phyloP scores from a whole-genome alignment of 2,329 filamentous ascomycete genomes.

The Zelopaecilomyces penicillatus region DNA sequence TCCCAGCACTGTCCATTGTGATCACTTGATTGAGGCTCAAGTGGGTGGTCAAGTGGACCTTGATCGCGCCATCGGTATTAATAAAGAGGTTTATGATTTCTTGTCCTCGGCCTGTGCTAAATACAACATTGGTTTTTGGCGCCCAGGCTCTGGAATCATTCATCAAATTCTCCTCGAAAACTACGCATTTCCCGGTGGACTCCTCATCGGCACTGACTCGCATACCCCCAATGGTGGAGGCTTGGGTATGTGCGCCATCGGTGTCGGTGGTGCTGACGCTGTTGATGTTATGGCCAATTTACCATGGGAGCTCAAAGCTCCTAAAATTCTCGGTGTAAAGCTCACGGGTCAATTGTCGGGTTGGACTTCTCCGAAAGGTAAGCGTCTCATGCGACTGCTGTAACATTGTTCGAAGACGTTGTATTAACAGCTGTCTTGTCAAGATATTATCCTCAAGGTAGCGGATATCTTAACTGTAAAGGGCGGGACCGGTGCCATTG shows the following conservation, averaged over 20 bases:
- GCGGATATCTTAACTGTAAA: slow-evolving; percentile 96
- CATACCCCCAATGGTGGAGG: slow-evolving; percentile 97
- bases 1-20: slow-evolving; percentile 93
- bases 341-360: slow-evolving; percentile 82
- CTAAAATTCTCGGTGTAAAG: slow-evolving; percentile 93
- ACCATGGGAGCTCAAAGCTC: slow-evolving; percentile 97
- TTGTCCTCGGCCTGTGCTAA: slow-evolving; percentile 88
- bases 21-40: slow-evolving; percentile 98
- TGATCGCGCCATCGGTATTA: slow-evolving; percentile 80
- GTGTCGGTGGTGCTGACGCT: slow-evolving; percentile 95
- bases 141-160: slow-evolving; percentile 96
- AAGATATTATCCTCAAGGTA: slow-evolving; percentile 94
- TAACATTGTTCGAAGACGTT: slow-evolving; percentile 8
- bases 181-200: slow-evolving; percentile 97
- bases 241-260: slow-evolving; percentile 89
- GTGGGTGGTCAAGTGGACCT: slow-evolving; percentile 90
- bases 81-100: slow-evolving; percentile 99
- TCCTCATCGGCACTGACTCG: slow-evolving; percentile 95
- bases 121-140: slow-evolving; percentile 99
- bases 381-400: no score
- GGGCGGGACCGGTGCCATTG: slow-evolving; percentile 88
- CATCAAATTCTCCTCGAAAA: slow-evolving; percentile 98
- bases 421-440: no score
- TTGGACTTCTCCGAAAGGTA: slow-evolving; percentile 91
- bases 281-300: slow-evolving; percentile 97